These are phyloP conservation scores for Sicyos baderoa DNA, from an alignment of 306 rosid species.

Conservation along the genomic window DNA sequence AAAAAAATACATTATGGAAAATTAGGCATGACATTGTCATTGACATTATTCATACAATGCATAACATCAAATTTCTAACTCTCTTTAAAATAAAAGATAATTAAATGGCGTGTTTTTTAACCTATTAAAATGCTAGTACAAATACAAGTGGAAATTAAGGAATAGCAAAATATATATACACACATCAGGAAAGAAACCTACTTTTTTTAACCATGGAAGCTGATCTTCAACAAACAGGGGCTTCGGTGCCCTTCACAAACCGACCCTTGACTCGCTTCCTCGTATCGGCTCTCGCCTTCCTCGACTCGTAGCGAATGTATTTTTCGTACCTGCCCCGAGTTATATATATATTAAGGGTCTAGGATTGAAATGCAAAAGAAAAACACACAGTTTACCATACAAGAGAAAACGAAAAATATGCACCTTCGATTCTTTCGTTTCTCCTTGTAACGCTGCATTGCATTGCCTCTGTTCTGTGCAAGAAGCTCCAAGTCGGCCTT, in stretches of 20 bases:
- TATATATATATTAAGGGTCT: neutral
- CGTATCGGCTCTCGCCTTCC: conserved; percentile 70
- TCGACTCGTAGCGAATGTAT: conserved; percentile 57
- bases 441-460: conserved; percentile 74
- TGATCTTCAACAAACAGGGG: conserved; percentile 18
- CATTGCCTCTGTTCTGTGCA: conserved; percentile 56
- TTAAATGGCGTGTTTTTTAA: conserved; percentile 8
- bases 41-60: neutral
- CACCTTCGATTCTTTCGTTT: conserved; percentile 63
- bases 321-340: conserved; percentile 44
- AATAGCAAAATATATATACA: conserved; percentile 13
- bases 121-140: neutral
- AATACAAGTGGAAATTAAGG: neutral
- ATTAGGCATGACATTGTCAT: neutral
- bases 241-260: conserved; percentile 51
- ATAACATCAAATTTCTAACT: too few relatives aligned
- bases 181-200: conserved; percentile 13
- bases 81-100: neutral
- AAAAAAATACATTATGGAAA: too few relatives aligned
- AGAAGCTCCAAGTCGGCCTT: conserved; percentile 38
- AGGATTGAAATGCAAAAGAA: conserved; percentile 1
- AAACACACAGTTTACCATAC: neutral
- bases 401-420: neutral
- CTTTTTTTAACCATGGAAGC: neutral
- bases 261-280: conserved; percentile 64